Base-by-base conservation (phyloP, 2,329 filamentous ascomycete species). In the Colletotrichum cordylinicola region DNA sequence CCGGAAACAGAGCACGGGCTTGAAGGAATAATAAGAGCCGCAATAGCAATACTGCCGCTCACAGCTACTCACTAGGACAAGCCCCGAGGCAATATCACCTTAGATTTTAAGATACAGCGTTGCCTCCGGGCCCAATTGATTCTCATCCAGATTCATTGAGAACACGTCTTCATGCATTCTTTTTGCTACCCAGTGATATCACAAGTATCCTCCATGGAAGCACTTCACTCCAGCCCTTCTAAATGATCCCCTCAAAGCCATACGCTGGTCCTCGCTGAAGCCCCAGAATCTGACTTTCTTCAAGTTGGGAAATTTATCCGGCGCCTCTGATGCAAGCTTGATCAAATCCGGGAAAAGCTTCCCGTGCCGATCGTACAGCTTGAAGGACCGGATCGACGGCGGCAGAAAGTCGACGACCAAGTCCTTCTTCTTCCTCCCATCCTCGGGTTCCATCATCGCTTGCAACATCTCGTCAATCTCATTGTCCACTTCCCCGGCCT, bases 231-330 rank as follows among this genome's bases (percentile, higher is more conserved):
- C 66, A 10, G 24, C 66, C 24, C 21, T 60, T 35, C 55, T 37
- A 1, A 68, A 68, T 4, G 21, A 21, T 7, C 66, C 55, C 55
- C 18, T 68, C 15, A 68, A 35, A 2, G 66, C 66, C 66, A 60
- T 68, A 18, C 66, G 66, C 16, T 68, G 31, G 16, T 58, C 33
- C 33, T 68, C 66, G 2, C 16, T 16, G 4, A 37, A 60, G 12
- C 66, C 66, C 66, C 66, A 68, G 15, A 68, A 60, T 0, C 66
- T 39, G 15, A 60, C 66, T 12, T 68, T 68, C 66, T 43, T 60
- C 66, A 68, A 24, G 24, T 31, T 33, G 7, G 58, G 68, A 13
- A 65, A 70, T 18, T 35, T 16, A 6, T 33, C 35, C 3, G 56
- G 60, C 16, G 35, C 15, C 8, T 29, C 29, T 12, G 12, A 33